phyloP scores from a whole-genome alignment of 1,139 yeast genomes.

The Pichia terricola region DNA sequence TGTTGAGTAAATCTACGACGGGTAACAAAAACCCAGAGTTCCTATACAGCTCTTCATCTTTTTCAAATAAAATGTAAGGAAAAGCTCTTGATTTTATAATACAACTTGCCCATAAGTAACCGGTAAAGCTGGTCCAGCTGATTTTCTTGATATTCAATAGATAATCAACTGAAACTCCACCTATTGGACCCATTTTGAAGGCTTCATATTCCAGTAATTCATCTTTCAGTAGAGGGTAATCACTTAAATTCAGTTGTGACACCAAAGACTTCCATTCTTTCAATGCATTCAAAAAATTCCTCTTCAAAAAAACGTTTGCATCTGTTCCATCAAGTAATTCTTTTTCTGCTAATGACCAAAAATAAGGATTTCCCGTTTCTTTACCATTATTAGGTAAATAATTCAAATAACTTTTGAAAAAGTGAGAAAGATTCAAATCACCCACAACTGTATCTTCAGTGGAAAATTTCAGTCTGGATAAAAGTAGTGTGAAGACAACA shows the following conservation, averaged over 20 bases:
- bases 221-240: constrained; percentile 12
- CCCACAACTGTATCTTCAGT: constrained; percentile 12
- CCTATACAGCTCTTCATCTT: constrained; percentile 9
- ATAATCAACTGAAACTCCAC: constrained; percentile 14
- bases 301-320: constrained; percentile 30
- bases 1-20: constrained; percentile 69
- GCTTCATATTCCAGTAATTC: constrained; percentile 26
- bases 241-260: constrained; percentile 10
- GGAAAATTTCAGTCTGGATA: constrained; percentile 34
- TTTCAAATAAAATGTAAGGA: constrained; percentile 45
- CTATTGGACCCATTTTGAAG: constrained; percentile 15
- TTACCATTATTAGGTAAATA: constrained; percentile 42
- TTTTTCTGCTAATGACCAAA: constrained; percentile 49
- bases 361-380: constrained; percentile 49
- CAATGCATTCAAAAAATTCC: constrained; percentile 31
- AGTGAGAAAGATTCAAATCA: constrained; percentile 9
- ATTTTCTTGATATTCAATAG: constrained; percentile 11
- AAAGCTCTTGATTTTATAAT: constrained; percentile 73
- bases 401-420: constrained; percentile 39
- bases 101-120: constrained; percentile 66
- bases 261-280: constrained; percentile 41
- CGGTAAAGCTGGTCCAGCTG: constrained; percentile 54
- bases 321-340: constrained; percentile 52
- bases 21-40: constrained; percentile 60
- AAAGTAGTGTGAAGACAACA: constrained; percentile 37